A percentile compares a stretch with the other conserved stretches of the same genome.
Evolutionary conservation across 306 rosid genomes (phyloP).

Genomic region (Vigna reflexopilosa): DNA sequence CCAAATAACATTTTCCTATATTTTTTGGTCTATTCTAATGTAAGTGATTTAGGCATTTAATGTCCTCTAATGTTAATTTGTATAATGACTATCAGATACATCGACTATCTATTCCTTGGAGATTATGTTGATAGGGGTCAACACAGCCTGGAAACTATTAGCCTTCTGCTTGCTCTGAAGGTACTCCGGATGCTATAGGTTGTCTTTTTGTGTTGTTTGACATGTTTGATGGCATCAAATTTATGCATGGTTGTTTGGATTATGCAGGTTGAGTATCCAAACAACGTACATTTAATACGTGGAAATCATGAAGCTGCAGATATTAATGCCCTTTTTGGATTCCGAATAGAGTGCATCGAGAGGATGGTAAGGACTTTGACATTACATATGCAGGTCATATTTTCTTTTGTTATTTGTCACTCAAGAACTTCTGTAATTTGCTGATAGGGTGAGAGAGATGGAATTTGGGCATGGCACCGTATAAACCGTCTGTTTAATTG

Average conservation of each 20-base stretch:
- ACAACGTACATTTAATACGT: conserved; percentile 90
- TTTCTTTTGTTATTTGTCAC: conserved; percentile 38
- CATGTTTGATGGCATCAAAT: conserved; percentile 37
- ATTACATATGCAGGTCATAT: conserved; percentile 13
- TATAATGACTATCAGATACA: conserved; percentile 78
- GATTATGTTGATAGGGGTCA: conserved; percentile 99
- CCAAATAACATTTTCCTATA: too few relatives aligned
- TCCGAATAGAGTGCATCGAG: conserved; percentile 97
- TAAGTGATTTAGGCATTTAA: conserved; percentile 11
- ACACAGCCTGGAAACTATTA: conserved; percentile 96
- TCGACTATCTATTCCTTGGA: conserved; percentile 99
- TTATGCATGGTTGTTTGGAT: conserved; percentile 35
- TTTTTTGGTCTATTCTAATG: conserved; percentile 6
- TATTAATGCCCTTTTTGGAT: conserved; percentile 99
- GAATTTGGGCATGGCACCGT: conserved; percentile 99
- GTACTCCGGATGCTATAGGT: conserved; percentile 51
- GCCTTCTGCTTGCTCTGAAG: conserved; percentile 95
- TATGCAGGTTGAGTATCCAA: conserved; percentile 88
- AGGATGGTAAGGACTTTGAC: conserved; percentile 75
- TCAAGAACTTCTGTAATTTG: conserved; percentile 44
- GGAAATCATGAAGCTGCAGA: conserved; percentile 99
- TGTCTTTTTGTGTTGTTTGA: conserved; percentile 19
- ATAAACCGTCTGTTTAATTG: conserved; percentile 95
- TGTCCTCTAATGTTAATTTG: conserved; percentile 49
- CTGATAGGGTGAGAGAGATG: conserved; percentile 95